phyloP scores from a whole-genome alignment of 441 rosid genomes.

The Gossypium schwendimanii region DNA sequence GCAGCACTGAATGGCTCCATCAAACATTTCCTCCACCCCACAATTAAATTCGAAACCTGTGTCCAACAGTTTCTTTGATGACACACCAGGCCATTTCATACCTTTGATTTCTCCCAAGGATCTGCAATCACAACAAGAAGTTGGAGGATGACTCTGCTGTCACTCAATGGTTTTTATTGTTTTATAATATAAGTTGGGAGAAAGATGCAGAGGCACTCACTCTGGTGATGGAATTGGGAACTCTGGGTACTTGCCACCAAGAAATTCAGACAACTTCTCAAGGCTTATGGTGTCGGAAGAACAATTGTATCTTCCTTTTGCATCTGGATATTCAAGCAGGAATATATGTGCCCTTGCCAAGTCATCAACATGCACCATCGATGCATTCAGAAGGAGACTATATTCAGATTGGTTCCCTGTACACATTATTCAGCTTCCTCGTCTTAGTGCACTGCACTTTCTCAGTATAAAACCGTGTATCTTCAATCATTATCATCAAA shows the following conservation, averaged over 20 bases:
- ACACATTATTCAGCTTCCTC: not conserved
- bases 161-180: not conserved
- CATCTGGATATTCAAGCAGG: slow-evolving; percentile 24
- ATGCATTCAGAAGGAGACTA: not conserved
- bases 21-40: slow-evolving; percentile 19
- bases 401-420: slow-evolving; percentile 22
- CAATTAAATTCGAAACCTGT: slow-evolving; percentile 16
- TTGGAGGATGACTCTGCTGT: not conserved
- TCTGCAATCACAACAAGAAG: slow-evolving; percentile 2
- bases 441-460: not conserved
- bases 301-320: slow-evolving; percentile 38
- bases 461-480: not conserved
- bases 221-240: slow-evolving; percentile 22
- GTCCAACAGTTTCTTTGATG: slow-evolving; percentile 24
- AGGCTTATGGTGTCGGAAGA: slow-evolving; percentile 20
- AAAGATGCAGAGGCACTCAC: slow-evolving; percentile 21
- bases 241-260: slow-evolving; percentile 25
- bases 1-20: slow-evolving; percentile 16
- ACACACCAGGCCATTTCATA: slow-evolving; percentile 1
- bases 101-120: slow-evolving; percentile 20
- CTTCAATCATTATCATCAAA: too few relatives aligned
- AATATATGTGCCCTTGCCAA: slow-evolving; percentile 40
- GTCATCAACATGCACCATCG: slow-evolving; percentile 36
- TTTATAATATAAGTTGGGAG: not conserved
- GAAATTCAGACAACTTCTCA: slow-evolving; percentile 21